Conservation (phyloP, 2,329 filamentous ascomycete genomes). For the Hypoxylon sp. region DNA sequence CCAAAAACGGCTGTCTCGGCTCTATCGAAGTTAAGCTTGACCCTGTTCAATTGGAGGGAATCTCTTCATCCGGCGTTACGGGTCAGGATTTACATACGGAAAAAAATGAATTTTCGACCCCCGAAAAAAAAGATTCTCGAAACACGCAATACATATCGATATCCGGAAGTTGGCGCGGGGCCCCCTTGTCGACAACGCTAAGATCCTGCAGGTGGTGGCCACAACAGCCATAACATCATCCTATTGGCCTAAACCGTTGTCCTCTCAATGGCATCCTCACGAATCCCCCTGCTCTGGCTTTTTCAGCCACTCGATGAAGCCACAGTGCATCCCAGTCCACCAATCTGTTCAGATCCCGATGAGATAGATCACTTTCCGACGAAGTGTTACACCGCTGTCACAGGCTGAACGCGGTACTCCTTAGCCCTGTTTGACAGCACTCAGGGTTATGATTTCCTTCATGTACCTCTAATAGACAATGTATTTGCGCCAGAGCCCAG, state of each 20-base stretch:
- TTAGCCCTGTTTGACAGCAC: conserved; percentile 34
- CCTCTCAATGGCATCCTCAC: conserved; percentile 25
- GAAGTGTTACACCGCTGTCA: conserved; percentile 43
- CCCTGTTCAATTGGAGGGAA: conserved; percentile 35
- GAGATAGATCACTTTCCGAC: conserved; percentile 50
- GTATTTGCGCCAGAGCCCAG: conserved; percentile 26
- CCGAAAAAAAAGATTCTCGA: conserved; percentile 39
- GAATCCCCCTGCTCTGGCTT: conserved; percentile 20
- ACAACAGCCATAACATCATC: conserved; percentile 34
- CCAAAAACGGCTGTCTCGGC: conserved; percentile 20
- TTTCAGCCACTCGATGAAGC: conserved; percentile 42
- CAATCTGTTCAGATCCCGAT: conserved; percentile 46
- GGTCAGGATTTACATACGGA: conserved; percentile 32
- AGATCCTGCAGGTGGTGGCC: conserved; percentile 43
- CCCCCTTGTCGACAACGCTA: conserved; percentile 38
- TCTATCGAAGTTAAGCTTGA: conserved; percentile 32
- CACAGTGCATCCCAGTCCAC: conserved; percentile 44
- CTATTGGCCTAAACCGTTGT: conserved; percentile 40
- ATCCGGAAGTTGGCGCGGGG: conserved; percentile 40
- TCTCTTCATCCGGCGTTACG: conserved; percentile 38
- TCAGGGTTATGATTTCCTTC: conserved; percentile 41
- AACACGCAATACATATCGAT: conserved; percentile 40
- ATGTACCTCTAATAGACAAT: conserved; percentile 39
- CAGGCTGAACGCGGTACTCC: conserved; percentile 40
- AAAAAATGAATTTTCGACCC: conserved; percentile 33